Percentiles rank a stretch among this genome's conserved stretches.
Conservation (phyloP, 2,329 filamentous ascomycete species). For the Trichophyton equinum region DNA sequence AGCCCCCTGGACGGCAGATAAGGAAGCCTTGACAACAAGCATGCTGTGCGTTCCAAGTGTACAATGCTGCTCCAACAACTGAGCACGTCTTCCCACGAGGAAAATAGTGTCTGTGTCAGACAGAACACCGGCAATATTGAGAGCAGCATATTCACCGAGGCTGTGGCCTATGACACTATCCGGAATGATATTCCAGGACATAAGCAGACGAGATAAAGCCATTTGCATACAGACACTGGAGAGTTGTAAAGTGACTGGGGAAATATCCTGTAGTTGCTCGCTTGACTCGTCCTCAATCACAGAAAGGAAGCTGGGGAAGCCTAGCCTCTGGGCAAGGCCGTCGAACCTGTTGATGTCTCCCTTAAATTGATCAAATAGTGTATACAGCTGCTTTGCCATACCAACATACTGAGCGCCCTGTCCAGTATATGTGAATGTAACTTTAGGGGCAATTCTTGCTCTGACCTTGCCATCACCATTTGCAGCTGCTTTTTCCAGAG, state of each 20-base stretch:
- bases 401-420: slow-evolving; percentile 12
- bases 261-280: slow-evolving; percentile 4
- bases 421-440: slow-evolving; percentile 13
- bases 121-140: slow-evolving; percentile 22
- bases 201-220: slow-evolving; percentile 34
- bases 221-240: slow-evolving; percentile 32
- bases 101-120: slow-evolving; percentile 21
- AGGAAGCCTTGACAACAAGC: slow-evolving; percentile 40
- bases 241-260: slow-evolving; percentile 27
- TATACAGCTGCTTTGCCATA: slow-evolving; percentile 6
- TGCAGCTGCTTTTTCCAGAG: background rate
- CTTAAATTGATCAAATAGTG: background rate
- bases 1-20: background rate
- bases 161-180: slow-evolving; percentile 12
- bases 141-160: slow-evolving; percentile 14
- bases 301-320: background rate
- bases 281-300: background rate
- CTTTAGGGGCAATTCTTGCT: background rate
- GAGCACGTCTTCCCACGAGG: slow-evolving; percentile 22
- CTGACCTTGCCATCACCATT: background rate
- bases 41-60: slow-evolving; percentile 54
- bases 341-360: background rate
- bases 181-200: slow-evolving; percentile 7
- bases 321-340: background rate
- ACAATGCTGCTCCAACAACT: slow-evolving; percentile 24